Evolutionary conservation across 106 monocot species (phyloP).

Genomic region (Triglochin maritima): DNA sequence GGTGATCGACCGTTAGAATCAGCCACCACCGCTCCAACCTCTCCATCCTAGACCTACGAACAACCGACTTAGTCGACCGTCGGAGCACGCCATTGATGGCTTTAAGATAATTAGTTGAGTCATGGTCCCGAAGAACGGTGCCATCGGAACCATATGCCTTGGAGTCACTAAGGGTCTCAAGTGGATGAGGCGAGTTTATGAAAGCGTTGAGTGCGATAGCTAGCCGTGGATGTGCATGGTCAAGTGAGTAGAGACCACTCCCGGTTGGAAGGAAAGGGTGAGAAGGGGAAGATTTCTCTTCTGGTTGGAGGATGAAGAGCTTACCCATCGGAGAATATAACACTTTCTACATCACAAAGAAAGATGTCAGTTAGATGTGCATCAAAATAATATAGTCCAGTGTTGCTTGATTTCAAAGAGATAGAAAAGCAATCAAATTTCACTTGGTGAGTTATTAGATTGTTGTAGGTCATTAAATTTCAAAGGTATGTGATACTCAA

Average conservation of each 20-base stretch:
- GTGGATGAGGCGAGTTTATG: slow-evolving; percentile 73
- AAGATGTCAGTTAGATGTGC: too few relatives aligned
- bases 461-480: too few relatives aligned
- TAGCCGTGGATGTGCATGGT: not conserved
- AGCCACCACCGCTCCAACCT: slow-evolving; percentile 37
- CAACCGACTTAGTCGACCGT: slow-evolving; percentile 8
- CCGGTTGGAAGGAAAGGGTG: slow-evolving; percentile 71
- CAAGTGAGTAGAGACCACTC: slow-evolving; percentile 40
- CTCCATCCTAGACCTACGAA: slow-evolving; percentile 12
- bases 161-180: slow-evolving; percentile 61
- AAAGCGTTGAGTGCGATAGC: slow-evolving; percentile 37
- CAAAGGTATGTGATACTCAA: too few relatives aligned
- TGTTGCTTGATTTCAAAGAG: too few relatives aligned
- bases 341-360: slow-evolving; percentile 30
- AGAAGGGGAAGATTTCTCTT: slow-evolving; percentile 37
- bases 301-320: slow-evolving; percentile 68
- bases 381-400: too few relatives aligned
- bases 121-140: slow-evolving; percentile 80
- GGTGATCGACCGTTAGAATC: not conserved
- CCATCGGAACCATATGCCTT: slow-evolving; percentile 78
- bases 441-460: too few relatives aligned
- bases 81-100: slow-evolving; percentile 43
- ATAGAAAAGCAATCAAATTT: too few relatives aligned
- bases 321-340: slow-evolving; percentile 63
- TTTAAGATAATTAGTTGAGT: slow-evolving; percentile 61